phyloP scores from a whole-genome alignment of 345 rosid species.

The Litchi chinensis region DNA sequence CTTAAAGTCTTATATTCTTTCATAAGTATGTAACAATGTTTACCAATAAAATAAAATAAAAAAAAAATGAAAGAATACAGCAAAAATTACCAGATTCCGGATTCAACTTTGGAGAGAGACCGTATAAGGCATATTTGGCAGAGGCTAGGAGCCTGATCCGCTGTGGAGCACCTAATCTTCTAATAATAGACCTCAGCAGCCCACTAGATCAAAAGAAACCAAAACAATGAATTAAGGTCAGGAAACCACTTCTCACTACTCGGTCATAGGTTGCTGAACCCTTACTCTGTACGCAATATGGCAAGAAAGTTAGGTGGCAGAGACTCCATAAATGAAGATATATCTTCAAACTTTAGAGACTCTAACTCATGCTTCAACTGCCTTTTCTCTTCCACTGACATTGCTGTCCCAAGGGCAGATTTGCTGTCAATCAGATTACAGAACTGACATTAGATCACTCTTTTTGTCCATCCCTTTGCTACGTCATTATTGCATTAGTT shows the following conservation, averaged over 20 bases:
- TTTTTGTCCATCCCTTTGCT: neutral
- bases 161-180: constrained; percentile 69
- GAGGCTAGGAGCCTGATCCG: constrained; percentile 62
- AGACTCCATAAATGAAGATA: constrained; percentile 88
- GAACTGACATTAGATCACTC: constrained; percentile 7
- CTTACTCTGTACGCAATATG: constrained; percentile 73
- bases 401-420: constrained; percentile 65
- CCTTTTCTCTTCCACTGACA: constrained; percentile 67
- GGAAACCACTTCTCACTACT: constrained; percentile 7
- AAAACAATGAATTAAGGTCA: neutral
- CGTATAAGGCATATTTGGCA: constrained; percentile 63
- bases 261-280: neutral
- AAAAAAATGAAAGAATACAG: neutral
- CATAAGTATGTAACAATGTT: neutral
- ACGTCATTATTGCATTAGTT: neutral
- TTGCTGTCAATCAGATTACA: constrained; percentile 52
- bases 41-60: neutral
- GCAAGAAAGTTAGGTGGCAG: constrained; percentile 76
- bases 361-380: constrained; percentile 65
- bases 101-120: constrained; percentile 48
- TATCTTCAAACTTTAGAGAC: constrained; percentile 71
- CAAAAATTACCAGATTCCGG: constrained; percentile 46
- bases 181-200: constrained; percentile 59
- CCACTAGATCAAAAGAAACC: constrained; percentile 47
- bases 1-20: neutral